Conservation (phyloP, 164 flowering plant genomes). For the Protea cynaroides region DNA sequence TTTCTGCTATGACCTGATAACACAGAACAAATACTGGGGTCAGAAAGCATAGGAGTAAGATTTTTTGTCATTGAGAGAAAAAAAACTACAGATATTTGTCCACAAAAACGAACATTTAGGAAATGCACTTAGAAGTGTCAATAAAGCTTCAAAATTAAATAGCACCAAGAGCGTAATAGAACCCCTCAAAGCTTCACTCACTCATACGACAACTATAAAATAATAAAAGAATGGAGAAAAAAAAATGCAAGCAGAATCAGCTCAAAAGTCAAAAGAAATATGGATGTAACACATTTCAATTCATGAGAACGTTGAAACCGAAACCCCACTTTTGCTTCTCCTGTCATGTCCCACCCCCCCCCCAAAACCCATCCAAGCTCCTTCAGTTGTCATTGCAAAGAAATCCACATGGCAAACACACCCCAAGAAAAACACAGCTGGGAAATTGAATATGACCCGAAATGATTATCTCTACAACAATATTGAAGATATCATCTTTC, state of each 20-base stretch:
- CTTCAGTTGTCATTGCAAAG: too few relatives aligned
- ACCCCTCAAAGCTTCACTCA: not conserved
- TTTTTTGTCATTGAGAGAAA: not conserved
- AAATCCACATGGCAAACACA: too few relatives aligned
- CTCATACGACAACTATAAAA: not conserved
- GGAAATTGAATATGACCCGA: not conserved
- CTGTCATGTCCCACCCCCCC: too few relatives aligned
- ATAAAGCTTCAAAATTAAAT: not conserved
- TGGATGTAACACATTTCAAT: too few relatives aligned
- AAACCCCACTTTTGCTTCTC: too few relatives aligned
- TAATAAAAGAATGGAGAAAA: not conserved
- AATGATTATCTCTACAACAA: not conserved
- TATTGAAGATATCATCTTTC: not conserved
- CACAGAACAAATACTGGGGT: conserved; percentile 2
- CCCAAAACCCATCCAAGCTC: too few relatives aligned
- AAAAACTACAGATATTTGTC: not conserved
- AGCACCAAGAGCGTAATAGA: not conserved
- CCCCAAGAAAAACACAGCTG: too few relatives aligned
- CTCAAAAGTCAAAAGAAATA: too few relatives aligned
- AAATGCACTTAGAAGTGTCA: not conserved
- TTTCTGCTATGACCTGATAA: conserved; percentile 91
- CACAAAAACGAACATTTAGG: not conserved
- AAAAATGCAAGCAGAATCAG: not conserved
- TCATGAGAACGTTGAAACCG: too few relatives aligned
- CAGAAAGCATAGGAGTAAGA: not conserved